Percentiles rank a stretch among this genome's conserved stretches.
Conservation (phyloP, 1,139 yeast species). For the Torulaspora globosa region DNA sequence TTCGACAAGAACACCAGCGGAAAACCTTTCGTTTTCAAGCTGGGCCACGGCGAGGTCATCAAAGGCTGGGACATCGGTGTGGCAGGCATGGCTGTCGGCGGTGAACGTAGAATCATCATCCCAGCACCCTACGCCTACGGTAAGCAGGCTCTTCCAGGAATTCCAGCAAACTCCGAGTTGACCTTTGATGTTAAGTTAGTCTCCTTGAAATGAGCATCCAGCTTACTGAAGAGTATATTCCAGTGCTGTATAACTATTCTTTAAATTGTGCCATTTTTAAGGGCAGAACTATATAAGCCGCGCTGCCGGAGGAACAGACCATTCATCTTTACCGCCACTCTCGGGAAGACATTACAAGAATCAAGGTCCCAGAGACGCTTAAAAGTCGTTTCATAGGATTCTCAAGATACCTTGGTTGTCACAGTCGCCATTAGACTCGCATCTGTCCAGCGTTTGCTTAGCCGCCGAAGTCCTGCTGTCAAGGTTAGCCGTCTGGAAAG, state of each 20-base stretch:
- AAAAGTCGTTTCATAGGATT: background rate
- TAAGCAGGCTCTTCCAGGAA: conserved; percentile 88
- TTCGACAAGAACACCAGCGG: conserved; percentile 97
- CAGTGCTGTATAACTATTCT: background rate
- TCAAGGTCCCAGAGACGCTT: background rate
- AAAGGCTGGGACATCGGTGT: conserved; percentile 98
- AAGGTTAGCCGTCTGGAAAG: background rate
- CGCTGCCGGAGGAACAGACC: background rate
- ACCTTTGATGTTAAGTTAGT: conserved; percentile 94
- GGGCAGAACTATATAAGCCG: conserved; percentile 1
- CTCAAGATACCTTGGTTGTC: background rate
- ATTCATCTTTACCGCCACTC: background rate
- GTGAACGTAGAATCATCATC: conserved; percentile 95
- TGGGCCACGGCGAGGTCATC: conserved; percentile 98
- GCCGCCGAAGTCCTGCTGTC: background rate
- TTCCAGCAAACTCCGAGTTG: conserved; percentile 94
- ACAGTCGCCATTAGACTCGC: background rate
- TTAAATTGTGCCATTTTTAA: background rate
- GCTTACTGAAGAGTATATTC: background rate
- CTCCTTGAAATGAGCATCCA: conserved; percentile 62
- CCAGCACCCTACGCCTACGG: conserved; percentile 98
- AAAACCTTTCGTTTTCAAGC: conserved; percentile 84
- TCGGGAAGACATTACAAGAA: background rate
- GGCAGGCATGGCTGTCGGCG: conserved; percentile 97
- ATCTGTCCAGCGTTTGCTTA: background rate